Base-by-base conservation (phyloP, 1,139 yeast species). In the Candida neerlandica region DNA sequence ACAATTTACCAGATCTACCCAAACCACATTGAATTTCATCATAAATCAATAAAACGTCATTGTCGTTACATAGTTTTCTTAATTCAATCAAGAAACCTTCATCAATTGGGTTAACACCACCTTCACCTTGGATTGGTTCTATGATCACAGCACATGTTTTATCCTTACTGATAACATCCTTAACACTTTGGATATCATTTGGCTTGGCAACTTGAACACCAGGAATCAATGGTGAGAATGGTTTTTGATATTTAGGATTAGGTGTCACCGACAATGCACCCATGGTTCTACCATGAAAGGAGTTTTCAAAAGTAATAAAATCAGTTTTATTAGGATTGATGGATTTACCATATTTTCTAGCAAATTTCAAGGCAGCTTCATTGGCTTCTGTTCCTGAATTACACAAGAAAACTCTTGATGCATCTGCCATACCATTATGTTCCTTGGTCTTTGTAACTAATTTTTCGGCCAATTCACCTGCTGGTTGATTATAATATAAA, bases 101-200 rank as follows among this genome's bases (percentile, higher is more conserved):
- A 29, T 81, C 77, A 49, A 89, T 80, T 18, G 84, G 82, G 60
- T 85, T 84, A 19, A 94, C 85, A 53, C 99, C 99, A 49, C 99
- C 99, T 73, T 94, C 99, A 58, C 98, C 99, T 73, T 94, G 99
- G 52, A 94, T 85, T 18, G 99, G 99, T 71, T 94, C 99, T 38
- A 94, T 84, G 50, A 94, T 92, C 37, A 94, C 95, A 47, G 92
- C 99, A 62, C 96, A 90, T 0, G 97, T 86, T 59, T 86, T 82
- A 9, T 86, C 87, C 52, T 67, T 68, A 53, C 78, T 78, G 48
- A 91, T 84, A 15, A 84, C 62, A 2, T 66, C 60, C 54, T 83
- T 77, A 11, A 89, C 85, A 30, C 86, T 78, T 45, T 72, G 78
- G 38, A 85, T 72, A 59, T 85, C 82, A 53, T 80, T 81, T 48